Conservation (phyloP, 108 stramenopile genomes). For the Nitzschia sp. region DNA sequence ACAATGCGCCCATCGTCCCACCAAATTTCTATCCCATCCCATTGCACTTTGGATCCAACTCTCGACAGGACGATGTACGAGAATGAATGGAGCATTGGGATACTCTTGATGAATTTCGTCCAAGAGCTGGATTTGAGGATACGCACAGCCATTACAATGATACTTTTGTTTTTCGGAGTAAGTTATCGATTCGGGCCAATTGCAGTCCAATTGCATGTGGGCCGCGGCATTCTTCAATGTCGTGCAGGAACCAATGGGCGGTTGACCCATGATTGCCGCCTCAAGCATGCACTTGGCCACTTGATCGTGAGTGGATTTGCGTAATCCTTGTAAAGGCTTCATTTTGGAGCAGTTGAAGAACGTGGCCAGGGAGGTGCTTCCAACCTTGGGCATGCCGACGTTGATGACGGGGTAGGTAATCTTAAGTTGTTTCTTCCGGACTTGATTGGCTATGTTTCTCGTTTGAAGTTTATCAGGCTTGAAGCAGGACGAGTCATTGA, state of each 20-base stretch:
- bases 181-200: background rate
- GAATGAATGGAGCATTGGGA: constrained; percentile 27
- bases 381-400: constrained; percentile 25
- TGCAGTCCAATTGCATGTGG: background rate
- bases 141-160: constrained; percentile 10
- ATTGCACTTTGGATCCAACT: constrained; percentile 14
- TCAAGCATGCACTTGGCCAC: too few species aligned
- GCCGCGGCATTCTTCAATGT: too few species aligned
- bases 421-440: too few species aligned
- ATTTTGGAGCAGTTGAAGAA: constrained; percentile 17
- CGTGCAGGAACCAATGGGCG: too few species aligned
- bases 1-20: constrained; percentile 3
- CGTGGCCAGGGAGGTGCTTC: constrained; percentile 1
- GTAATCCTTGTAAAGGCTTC: too few species aligned
- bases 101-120: constrained; percentile 30
- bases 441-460: too few species aligned
- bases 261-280: too few species aligned
- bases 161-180: background rate
- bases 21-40: constrained; percentile 9
- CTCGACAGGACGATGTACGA: constrained; percentile 9
- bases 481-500: too few species aligned
- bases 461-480: too few species aligned
- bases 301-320: too few species aligned
- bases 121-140: constrained; percentile 32
- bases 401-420: constrained; percentile 5